Conservation (phyloP, 2,329 filamentous ascomycete genomes). For the Trichophyton benhamiae region DNA sequence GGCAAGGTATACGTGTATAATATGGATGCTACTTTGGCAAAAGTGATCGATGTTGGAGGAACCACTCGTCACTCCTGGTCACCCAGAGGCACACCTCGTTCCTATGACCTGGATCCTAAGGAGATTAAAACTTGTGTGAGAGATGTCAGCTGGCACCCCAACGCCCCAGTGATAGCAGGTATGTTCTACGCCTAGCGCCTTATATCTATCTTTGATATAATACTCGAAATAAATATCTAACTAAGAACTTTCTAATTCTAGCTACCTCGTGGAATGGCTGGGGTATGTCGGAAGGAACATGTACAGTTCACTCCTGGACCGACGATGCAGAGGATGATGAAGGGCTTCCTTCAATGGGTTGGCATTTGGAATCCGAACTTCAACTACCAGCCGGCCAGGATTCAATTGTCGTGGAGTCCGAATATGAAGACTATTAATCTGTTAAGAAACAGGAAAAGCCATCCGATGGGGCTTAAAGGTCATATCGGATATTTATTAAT, state of each 20-base stretch:
- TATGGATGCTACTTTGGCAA: conserved; percentile 72
- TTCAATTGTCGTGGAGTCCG: background rate
- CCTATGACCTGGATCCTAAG: conserved; percentile 20
- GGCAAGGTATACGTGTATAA: conserved; percentile 90
- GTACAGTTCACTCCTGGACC: conserved; percentile 67
- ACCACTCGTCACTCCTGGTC: conserved; percentile 55
- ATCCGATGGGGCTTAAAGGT: background rate
- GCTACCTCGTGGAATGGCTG: conserved; percentile 76
- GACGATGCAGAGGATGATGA: conserved; percentile 30
- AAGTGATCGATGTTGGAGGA: conserved; percentile 61
- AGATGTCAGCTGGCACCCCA: conserved; percentile 85
- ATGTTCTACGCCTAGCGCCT: conserved; percentile 20
- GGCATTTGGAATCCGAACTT: conserved; percentile 11
- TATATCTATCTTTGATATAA: background rate
- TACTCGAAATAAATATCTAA: background rate
- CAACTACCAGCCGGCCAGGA: background rate
- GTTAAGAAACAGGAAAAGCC: background rate
- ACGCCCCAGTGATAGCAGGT: conserved; percentile 64
- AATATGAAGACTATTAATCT: background rate
- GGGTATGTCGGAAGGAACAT: conserved; percentile 60
- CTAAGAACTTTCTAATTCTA: conserved; percentile 37
- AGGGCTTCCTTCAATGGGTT: conserved; percentile 8
- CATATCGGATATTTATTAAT: background rate
- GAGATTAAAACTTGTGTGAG: conserved; percentile 58
- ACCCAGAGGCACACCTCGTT: conserved; percentile 26